A percentile compares a stretch with the other conserved stretches of the same genome.
phyloP scores from a whole-genome alignment of 495 filamentous ascomycete genomes.

The Podospora comata region DNA sequence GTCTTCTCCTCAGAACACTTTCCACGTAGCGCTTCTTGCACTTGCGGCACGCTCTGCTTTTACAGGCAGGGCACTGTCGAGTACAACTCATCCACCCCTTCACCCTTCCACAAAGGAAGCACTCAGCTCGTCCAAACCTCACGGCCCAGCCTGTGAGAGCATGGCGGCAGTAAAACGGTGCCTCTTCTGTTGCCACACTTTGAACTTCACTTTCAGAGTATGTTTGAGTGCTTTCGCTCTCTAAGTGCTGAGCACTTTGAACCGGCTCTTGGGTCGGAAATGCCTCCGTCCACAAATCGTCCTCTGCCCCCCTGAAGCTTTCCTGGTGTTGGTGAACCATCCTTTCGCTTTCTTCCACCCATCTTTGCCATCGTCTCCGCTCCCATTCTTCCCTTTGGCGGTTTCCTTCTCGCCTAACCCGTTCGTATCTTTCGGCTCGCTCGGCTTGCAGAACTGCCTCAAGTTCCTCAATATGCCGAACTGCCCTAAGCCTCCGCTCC shows the following conservation, averaged over 20 bases:
- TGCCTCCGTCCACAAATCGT: too few relatives aligned
- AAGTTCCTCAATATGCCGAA: neutral
- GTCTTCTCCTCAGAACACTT: neutral
- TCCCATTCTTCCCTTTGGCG: neutral
- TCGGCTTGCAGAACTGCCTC: neutral
- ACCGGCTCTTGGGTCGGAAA: too few relatives aligned
- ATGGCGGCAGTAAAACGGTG: neutral
- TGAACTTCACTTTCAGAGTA: neutral
- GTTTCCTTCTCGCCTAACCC: neutral
- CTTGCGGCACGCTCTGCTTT: neutral
- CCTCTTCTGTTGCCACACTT: neutral
- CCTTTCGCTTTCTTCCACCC: neutral
- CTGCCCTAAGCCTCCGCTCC: neutral
- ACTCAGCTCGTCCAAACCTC: slow-evolving; percentile 4
- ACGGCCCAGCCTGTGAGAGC: neutral
- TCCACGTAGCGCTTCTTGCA: neutral
- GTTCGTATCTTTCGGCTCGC: neutral
- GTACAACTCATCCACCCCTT: neutral
- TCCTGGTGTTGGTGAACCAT: neutral
- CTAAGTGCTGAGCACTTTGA: neutral
- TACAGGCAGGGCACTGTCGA: neutral
- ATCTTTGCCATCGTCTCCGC: neutral
- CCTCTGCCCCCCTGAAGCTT: too few relatives aligned
- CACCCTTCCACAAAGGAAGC: neutral
- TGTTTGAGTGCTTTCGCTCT: neutral